Percentiles rank a stretch among this genome's conserved stretches.
phyloP scores from a whole-genome alignment of 805 yeast genomes.

The Pichia gijzeniarum region DNA sequence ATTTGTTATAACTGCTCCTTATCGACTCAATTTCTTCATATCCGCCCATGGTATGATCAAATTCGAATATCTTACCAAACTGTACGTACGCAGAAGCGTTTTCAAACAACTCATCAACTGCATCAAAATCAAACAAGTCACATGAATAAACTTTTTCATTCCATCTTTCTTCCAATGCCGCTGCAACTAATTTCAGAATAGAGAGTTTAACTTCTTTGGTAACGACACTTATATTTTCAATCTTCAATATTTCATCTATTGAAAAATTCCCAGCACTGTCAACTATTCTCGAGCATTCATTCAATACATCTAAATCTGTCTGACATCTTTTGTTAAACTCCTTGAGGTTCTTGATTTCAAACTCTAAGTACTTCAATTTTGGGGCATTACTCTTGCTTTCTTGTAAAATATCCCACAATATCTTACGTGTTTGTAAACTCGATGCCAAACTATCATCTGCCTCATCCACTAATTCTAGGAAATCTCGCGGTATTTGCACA shows the following conservation, averaged over 20 bases:
- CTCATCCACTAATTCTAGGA: slow-evolving; percentile 30
- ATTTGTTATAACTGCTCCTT: no score
- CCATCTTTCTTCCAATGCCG: slow-evolving; percentile 21
- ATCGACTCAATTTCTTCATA: background rate
- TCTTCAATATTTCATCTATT: slow-evolving; percentile 3
- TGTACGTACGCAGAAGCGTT: background rate
- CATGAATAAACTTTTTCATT: slow-evolving; percentile 26
- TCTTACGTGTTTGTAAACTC: slow-evolving; percentile 16
- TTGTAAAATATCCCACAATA: slow-evolving; percentile 15
- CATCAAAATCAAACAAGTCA: slow-evolving; percentile 32
- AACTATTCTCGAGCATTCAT: slow-evolving; percentile 6
- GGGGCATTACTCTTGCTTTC: slow-evolving; percentile 8
- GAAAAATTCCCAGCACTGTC: slow-evolving; percentile 1
- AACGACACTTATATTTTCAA: background rate
- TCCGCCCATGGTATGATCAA: background rate
- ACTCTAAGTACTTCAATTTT: slow-evolving; percentile 13
- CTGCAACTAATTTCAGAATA: slow-evolving; percentile 14
- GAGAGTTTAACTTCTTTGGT: slow-evolving; percentile 7
- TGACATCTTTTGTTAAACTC: slow-evolving; percentile 2
- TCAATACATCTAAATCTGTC: slow-evolving; percentile 1
- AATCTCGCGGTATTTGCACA: slow-evolving; percentile 30
- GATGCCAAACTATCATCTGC: background rate
- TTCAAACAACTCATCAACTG: slow-evolving; percentile 25
- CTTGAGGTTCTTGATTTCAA: slow-evolving; percentile 14
- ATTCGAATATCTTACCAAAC: slow-evolving; percentile 8